Percentiles rank a stretch among this genome's conserved stretches.
These are phyloP conservation scores for Pogostemon cablin DNA, from an alignment of 257 asterid genomes.

Conservation along the genomic window DNA sequence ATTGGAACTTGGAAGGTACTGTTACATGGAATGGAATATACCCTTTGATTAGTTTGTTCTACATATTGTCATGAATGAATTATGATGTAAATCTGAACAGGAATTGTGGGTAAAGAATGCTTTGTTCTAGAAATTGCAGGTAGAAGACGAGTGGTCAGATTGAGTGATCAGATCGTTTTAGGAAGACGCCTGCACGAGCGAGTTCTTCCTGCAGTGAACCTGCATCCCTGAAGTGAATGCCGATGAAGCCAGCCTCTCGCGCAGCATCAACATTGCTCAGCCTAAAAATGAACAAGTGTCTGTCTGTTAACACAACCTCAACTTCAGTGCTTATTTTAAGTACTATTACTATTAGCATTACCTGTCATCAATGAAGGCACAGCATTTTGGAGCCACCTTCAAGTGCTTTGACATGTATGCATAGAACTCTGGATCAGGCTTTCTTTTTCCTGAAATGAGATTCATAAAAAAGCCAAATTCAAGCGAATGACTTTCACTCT, in stretches of 20 bases:
- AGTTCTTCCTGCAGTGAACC: slow-evolving; percentile 61
- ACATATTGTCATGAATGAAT: background rate
- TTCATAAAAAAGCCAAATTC: too few relatives aligned
- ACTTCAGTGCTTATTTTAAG: background rate
- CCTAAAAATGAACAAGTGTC: slow-evolving; percentile 37
- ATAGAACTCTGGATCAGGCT: slow-evolving; percentile 84
- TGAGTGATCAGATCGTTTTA: background rate
- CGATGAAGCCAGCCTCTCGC: slow-evolving; percentile 58
- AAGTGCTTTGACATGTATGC: slow-evolving; percentile 66
- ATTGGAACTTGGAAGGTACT: too few relatives aligned
- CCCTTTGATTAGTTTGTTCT: too few relatives aligned
- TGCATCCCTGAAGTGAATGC: slow-evolving; percentile 70
- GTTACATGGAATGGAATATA: too few relatives aligned
- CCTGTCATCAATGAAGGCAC: slow-evolving; percentile 92
- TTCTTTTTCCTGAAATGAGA: slow-evolving; percentile 69
- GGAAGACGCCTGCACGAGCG: slow-evolving; percentile 48
- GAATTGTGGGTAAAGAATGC: background rate
- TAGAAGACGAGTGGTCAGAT: too few relatives aligned
- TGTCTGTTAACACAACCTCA: background rate
- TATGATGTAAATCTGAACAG: background rate
- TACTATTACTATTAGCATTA: slow-evolving; percentile 24
- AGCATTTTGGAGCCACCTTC: slow-evolving; percentile 60
- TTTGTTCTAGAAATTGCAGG: too few relatives aligned
- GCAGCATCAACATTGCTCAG: slow-evolving; percentile 84
- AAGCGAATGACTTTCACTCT: background rate